Evolutionary conservation across 2,329 filamentous ascomycete genomes (phyloP).

Genomic region (Fusarium cyanostomum): DNA sequence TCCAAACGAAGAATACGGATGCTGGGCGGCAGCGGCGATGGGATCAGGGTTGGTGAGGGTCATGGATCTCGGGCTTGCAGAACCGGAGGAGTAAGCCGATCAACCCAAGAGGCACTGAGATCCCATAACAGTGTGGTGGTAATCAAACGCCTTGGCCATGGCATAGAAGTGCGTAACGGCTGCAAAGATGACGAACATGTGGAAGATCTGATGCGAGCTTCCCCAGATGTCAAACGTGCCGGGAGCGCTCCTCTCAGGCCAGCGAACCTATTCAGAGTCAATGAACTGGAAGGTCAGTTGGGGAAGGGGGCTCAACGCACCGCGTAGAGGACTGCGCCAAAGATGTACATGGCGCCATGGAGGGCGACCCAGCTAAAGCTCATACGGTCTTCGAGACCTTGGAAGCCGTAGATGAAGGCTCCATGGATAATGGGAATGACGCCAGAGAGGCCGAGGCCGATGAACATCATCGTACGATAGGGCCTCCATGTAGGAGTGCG

Average conservation of each 20-base stretch:
- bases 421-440: conserved; percentile 86
- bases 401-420: conserved; percentile 71
- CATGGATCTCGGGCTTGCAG: conserved; percentile 69
- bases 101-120: conserved; percentile 55
- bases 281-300: not conserved
- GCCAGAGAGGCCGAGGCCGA: conserved; percentile 84
- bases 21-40: conserved; percentile 73
- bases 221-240: conserved; percentile 90
- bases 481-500: conserved; percentile 84
- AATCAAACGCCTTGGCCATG: conserved; percentile 85
- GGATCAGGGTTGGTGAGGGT: conserved; percentile 73
- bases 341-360: conserved; percentile 85
- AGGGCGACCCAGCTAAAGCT: conserved; percentile 82
- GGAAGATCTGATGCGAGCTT: conserved; percentile 95
- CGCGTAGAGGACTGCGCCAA: conserved; percentile 87
- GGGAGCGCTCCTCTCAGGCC: conserved; percentile 83
- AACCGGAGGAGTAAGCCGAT: conserved; percentile 28
- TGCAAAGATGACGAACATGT: conserved; percentile 85
- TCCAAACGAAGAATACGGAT: conserved; percentile 70
- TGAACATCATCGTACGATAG: conserved; percentile 89
- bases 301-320: conserved; percentile 55
- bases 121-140: conserved; percentile 73
- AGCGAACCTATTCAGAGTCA: conserved; percentile 65
- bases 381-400: conserved; percentile 75
- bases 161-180: conserved; percentile 84